phyloP scores from a whole-genome alignment of 371 early-diverging fungal species.

The Rhizopus delemar region DNA sequence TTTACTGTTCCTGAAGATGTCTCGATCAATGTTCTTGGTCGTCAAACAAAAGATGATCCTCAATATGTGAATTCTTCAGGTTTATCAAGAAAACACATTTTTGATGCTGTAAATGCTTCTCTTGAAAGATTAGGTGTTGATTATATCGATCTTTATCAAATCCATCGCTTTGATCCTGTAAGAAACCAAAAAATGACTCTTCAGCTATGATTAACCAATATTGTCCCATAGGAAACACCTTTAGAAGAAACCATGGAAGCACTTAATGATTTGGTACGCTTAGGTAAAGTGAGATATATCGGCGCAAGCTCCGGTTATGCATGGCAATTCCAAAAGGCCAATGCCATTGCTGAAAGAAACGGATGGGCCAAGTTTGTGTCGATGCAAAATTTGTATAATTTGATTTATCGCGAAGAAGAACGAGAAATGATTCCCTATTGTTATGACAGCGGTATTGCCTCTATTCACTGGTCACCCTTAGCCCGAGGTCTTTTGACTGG shows the following conservation, averaged over 20 bases:
- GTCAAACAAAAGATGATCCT: background rate
- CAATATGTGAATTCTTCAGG: constrained; percentile 39
- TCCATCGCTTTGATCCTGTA: constrained; percentile 46
- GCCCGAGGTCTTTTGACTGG: constrained; percentile 27
- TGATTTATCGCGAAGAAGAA: constrained; percentile 57
- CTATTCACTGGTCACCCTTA: constrained; percentile 45
- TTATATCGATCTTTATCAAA: constrained; percentile 68
- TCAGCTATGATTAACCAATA: background rate
- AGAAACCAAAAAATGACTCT: background rate
- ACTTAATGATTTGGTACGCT: constrained; percentile 50
- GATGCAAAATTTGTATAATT: constrained; percentile 47
- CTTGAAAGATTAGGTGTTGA: constrained; percentile 51
- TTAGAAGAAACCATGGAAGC: constrained; percentile 61
- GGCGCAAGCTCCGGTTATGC: constrained; percentile 37
- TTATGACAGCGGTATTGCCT: constrained; percentile 34
- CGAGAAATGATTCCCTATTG: constrained; percentile 53
- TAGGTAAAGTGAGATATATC: constrained; percentile 54
- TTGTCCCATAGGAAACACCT: constrained; percentile 32
- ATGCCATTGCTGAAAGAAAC: constrained; percentile 38
- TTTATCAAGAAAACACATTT: constrained; percentile 54
- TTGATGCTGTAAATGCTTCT: constrained; percentile 54
- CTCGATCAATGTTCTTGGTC: background rate
- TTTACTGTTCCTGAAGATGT: constrained; percentile 6
- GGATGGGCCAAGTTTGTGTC: constrained; percentile 51
- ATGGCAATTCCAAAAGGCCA: constrained; percentile 34